Evolutionary conservation across 1,139 yeast genomes (phyloP).

Genomic region (Blastobotrys ciferrii): DNA sequence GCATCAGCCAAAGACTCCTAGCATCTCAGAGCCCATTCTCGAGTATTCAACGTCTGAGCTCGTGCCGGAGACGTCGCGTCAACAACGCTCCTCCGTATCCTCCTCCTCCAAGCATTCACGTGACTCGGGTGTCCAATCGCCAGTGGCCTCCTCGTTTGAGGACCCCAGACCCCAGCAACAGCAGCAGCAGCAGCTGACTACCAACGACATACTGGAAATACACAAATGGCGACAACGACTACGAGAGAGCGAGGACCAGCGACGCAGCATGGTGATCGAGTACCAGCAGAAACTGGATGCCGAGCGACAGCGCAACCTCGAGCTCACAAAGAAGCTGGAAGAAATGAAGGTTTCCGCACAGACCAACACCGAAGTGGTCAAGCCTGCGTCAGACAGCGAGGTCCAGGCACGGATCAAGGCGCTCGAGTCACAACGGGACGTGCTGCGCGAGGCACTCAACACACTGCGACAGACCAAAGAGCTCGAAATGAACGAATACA

Average conservation of each 20-base stretch:
- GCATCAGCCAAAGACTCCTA: constrained; percentile 16
- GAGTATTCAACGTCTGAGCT: constrained; percentile 29
- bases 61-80: constrained; percentile 19
- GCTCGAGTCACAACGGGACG: constrained; percentile 55
- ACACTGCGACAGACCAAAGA: constrained; percentile 39
- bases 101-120: constrained; percentile 8
- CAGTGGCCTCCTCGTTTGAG: constrained; percentile 7
- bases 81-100: not conserved
- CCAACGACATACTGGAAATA: constrained; percentile 12
- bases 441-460: constrained; percentile 51
- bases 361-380: constrained; percentile 10
- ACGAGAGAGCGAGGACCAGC: constrained; percentile 30
- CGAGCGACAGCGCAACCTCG: constrained; percentile 29
- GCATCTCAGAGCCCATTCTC: constrained; percentile 28
- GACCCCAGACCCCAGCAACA: not conserved
- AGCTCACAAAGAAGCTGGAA: constrained; percentile 28
- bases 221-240: constrained; percentile 25
- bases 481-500: constrained; percentile 37
- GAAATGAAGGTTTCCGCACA: constrained; percentile 15
- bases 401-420: constrained; percentile 28
- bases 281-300: constrained; percentile 33
- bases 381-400: constrained; percentile 16
- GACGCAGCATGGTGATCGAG: constrained; percentile 29
- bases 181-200: not conserved
- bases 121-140: not conserved